Evolutionary conservation across 441 rosid genomes (phyloP).

Genomic region (Arabidopsis lyrata): DNA sequence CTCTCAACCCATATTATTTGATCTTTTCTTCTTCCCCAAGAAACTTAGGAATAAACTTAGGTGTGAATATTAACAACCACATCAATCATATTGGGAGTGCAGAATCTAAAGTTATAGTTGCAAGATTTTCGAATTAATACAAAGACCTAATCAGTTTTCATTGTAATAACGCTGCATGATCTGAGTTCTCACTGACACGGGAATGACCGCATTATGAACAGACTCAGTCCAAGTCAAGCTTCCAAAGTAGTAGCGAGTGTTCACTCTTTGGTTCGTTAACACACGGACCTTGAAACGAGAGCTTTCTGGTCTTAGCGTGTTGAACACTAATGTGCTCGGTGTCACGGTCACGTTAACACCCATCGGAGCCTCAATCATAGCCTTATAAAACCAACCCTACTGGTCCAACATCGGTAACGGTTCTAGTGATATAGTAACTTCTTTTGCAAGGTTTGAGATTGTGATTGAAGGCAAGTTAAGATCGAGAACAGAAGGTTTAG

Average conservation of each 20-base stretch:
- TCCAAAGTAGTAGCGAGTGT: conserved; percentile 57
- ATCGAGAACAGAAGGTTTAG: conserved; percentile 39
- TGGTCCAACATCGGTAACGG: conserved; percentile 72
- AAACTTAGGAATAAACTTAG: not conserved
- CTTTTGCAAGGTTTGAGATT: conserved; percentile 59
- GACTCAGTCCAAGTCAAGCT: conserved; percentile 66
- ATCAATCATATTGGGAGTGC: not conserved
- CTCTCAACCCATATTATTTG: not conserved
- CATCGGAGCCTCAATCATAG: conserved; percentile 51
- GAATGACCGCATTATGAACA: conserved; percentile 53
- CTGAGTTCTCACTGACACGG: conserved; percentile 47
- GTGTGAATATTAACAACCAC: not conserved
- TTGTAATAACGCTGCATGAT: conserved; percentile 32
- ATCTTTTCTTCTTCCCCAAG: conserved; percentile 45
- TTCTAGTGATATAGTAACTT: conserved; percentile 56
- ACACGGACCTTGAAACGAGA: conserved; percentile 50
- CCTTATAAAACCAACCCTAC: conserved; percentile 52
- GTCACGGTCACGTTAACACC: conserved; percentile 55
- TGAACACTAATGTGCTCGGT: conserved; percentile 55
- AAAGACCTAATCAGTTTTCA: conserved; percentile 6
- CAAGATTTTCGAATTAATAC: not conserved
- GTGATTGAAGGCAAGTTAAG: conserved; percentile 64
- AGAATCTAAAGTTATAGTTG: not conserved
- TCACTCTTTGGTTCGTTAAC: conserved; percentile 34
- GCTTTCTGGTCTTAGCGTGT: conserved; percentile 25